Base-by-base conservation (phyloP, 2,329 filamentous ascomycete genomes). In the Fragosphaeria purpurea region DNA sequence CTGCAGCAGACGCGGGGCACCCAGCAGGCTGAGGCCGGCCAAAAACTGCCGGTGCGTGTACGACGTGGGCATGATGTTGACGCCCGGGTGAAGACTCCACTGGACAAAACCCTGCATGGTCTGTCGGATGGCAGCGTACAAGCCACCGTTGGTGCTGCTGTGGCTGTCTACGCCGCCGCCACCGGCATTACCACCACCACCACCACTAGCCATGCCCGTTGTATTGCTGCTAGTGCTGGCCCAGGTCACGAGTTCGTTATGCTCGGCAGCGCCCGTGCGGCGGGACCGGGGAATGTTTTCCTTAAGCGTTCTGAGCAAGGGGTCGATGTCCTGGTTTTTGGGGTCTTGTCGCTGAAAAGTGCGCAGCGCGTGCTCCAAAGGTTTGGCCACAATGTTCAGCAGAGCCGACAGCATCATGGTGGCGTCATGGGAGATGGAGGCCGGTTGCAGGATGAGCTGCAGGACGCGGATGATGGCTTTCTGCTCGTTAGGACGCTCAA, bases 41-140 rank as follows among this genome's bases (percentile, higher is more conserved):
- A 86, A 73, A 3, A 88, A 68, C 56, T 86, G 82, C 5, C 83
- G 79, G 61, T 89, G 85, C 0, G 83, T 86, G 62, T 90, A 91
- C 9, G 76, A 73, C 0, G 85, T 73, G 1, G 79, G 78, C 68
- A 77, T 77, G 35, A 69, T 68, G 51, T 75, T 79, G 38, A 75
- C 64, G 5, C 50, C 55, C 0, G 77, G 74, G 47, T 81, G 74
- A 40, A 80, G 66, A 35, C 75, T 79, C 86, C 86, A 91, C 46
- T 80, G 73, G 2, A 83, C 72, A 5, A 90, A 74, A 1, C 70
- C 72, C 49, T 81, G 76, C 1, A 88, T 69, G 0, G 78, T 81
- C 49, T 79, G 74, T 41, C 79, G 77, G 38, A 90, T 61, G 0
- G 76, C 72, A 1, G 73, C 71, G 0, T 70, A 65, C 4, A 88